phyloP scores from a whole-genome alignment of 2,329 filamentous ascomycete species.

The Sclerotinia subarctica region DNA sequence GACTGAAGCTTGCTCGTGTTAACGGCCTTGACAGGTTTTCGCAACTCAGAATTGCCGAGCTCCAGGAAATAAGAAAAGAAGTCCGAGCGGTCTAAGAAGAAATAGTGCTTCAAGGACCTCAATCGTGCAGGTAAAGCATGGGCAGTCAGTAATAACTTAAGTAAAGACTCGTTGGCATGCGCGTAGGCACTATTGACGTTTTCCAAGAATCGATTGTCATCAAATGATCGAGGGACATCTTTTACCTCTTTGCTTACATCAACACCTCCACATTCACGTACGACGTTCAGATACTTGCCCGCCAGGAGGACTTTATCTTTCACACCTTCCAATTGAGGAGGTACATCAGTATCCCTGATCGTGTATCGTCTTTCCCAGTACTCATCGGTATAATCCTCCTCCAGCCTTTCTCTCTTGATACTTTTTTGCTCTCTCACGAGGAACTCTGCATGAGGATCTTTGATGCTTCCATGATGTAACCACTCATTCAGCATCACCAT shows the following conservation, averaged over 20 bases:
- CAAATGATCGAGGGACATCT: constrained; percentile 88
- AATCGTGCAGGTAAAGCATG: constrained; percentile 85
- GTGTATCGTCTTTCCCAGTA: constrained; percentile 99
- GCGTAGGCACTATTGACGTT: constrained; percentile 96
- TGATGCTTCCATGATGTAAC: constrained; percentile 93
- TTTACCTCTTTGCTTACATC: constrained; percentile 85
- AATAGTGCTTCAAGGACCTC: constrained; percentile 94
- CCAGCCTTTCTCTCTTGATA: constrained; percentile 83
- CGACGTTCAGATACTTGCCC: constrained; percentile 96
- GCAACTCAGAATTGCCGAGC: constrained; percentile 81
- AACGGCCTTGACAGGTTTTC: constrained; percentile 82
- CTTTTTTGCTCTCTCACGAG: constrained; percentile 94
- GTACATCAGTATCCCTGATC: constrained; percentile 84
- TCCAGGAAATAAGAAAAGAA: constrained; percentile 99
- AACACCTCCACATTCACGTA: constrained; percentile 93
- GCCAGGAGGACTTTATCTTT: constrained; percentile 93
- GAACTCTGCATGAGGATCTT: constrained; percentile 91
- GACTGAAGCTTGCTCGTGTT: constrained; percentile 94
- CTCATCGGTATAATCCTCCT: constrained; percentile 97
- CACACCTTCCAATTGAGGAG: constrained; percentile 84
- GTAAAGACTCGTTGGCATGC: constrained; percentile 88
- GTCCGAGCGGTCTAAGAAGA: constrained; percentile 96
- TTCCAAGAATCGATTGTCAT: constrained; percentile 86
- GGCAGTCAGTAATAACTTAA: constrained; percentile 86
- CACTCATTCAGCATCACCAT: constrained; percentile 99